Conservation (phyloP, 2,329 filamentous ascomycete species). For the Ciborinia camelliae region DNA sequence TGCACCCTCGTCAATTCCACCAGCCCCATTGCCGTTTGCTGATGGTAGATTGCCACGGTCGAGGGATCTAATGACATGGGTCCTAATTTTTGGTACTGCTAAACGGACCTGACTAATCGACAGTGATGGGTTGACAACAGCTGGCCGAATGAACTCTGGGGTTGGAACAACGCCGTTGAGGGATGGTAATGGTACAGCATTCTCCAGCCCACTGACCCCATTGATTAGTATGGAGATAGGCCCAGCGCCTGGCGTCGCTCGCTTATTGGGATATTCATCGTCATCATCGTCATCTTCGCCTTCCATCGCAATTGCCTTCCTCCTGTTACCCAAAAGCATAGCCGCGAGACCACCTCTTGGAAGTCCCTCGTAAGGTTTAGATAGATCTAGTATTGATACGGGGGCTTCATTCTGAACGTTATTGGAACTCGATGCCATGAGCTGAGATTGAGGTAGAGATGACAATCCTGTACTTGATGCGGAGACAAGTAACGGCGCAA, state of each 20-base stretch:
- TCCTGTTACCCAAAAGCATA: conserved; percentile 88
- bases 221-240: conserved; percentile 74
- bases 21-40: conserved; percentile 36
- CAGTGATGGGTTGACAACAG: conserved; percentile 78
- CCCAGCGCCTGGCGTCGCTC: conserved; percentile 58
- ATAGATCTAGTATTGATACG: conserved; percentile 81
- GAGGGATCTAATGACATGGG: conserved; percentile 76
- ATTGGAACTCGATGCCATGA: conserved; percentile 71
- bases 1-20: conserved; percentile 56
- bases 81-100: conserved; percentile 81
- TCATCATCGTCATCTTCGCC: conserved; percentile 55
- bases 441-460: conserved; percentile 81
- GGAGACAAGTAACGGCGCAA: conserved; percentile 86
- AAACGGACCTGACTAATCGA: conserved; percentile 79
- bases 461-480: conserved; percentile 84
- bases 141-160: conserved; percentile 83
- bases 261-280: conserved; percentile 56
- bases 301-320: conserved; percentile 71
- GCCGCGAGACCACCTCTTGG: conserved; percentile 84
- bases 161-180: conserved; percentile 61
- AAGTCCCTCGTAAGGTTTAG: conserved; percentile 88
- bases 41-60: conserved; percentile 58
- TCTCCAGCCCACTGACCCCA: conserved; percentile 72
- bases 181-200: conserved; percentile 61
- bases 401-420: conserved; percentile 69